Base-by-base conservation (phyloP, 2,329 filamentous ascomycete genomes). In the Trichoderma sp. region DNA sequence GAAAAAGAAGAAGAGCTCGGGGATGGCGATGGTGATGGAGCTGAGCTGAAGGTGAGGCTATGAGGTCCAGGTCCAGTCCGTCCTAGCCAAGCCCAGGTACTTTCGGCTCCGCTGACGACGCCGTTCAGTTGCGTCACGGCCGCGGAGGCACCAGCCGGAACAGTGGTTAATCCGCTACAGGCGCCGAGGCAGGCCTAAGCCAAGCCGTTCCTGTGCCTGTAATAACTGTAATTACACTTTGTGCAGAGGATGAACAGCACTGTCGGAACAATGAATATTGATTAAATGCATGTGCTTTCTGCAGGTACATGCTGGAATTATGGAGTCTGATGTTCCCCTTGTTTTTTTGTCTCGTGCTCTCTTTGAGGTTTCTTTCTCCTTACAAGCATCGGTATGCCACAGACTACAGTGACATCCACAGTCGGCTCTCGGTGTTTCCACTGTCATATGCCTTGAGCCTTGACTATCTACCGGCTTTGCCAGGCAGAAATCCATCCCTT, bases 91-190 rank as follows among this genome's bases (percentile, higher is more conserved):
- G n/a, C 36, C 9, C 39, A 67, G 53, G 47, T 56, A 53, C 53
- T 32, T 53, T 28, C 39, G 32, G 62, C 57, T 72, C 56, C 70
- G 70, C 70, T 68, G 70, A 72, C 64, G 67, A 71, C 68, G 68
- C 66, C 30, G 69, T 30, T 30, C 61, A 71, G 71, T 73, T 73
- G 71, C 71, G 71, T 73, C 71, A 73, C 71, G 57, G 61, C 71
- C 15, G 68, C 58, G 65, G 71, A 69, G 67, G 68, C 68, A 71
- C 43, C 58, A 43, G 60, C 60, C 64, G 71, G 71, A 68, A 47
- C 56, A 39, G 53, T 51, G 67, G 71, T 72, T 72, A 36, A 64
- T 72, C 71, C 71, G 67, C 67, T 24, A 28, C 65, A 32, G 24
- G 36, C 61, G 58, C 34, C 60, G 34, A 18, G 60, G 21, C 34